Conservation (phyloP, 257 asterid species). For the Haberlea rhodopensis region DNA sequence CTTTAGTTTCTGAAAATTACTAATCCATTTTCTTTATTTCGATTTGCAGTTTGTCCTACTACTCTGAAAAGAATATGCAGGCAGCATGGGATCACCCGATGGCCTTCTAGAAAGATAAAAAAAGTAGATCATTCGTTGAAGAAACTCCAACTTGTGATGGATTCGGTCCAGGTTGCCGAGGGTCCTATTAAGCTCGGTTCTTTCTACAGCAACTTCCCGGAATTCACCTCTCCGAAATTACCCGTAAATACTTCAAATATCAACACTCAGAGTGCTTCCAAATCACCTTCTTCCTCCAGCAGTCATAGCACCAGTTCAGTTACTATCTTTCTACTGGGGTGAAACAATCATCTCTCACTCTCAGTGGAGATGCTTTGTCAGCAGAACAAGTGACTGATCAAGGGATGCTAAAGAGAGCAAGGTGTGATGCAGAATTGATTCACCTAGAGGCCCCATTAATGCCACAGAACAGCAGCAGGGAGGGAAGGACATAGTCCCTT, state of each 20-base stretch:
- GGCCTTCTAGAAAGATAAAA: conserved; percentile 91
- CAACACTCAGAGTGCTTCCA: conserved; percentile 30
- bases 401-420: conserved; percentile 36
- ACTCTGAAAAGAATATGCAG: conserved; percentile 90
- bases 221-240: conserved; percentile 51
- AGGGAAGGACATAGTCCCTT: conserved; percentile 25
- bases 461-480: conserved; percentile 35
- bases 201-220: conserved; percentile 74
- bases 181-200: conserved; percentile 70
- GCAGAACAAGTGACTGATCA: conserved; percentile 33
- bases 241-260: conserved; percentile 32
- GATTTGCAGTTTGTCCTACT: conserved; percentile 76
- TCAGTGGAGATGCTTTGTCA: conserved; percentile 37
- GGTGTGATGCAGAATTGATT: conserved; percentile 49
- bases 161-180: conserved; percentile 76
- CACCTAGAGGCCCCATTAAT: conserved; percentile 42
- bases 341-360: conserved; percentile 38
- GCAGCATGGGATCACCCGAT: conserved; percentile 73
- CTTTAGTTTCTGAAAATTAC: background rate
- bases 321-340: conserved; percentile 52
- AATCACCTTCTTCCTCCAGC: conserved; percentile 58
- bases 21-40: conserved; percentile 3
- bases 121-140: conserved; percentile 77
- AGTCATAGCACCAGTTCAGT: conserved; percentile 72
- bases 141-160: conserved; percentile 85